A percentile compares a stretch with the other conserved stretches of the same genome.
These are phyloP conservation scores for Camelina neglecta DNA, from an alignment of 345 rosid genomes.

Conservation along the genomic window DNA sequence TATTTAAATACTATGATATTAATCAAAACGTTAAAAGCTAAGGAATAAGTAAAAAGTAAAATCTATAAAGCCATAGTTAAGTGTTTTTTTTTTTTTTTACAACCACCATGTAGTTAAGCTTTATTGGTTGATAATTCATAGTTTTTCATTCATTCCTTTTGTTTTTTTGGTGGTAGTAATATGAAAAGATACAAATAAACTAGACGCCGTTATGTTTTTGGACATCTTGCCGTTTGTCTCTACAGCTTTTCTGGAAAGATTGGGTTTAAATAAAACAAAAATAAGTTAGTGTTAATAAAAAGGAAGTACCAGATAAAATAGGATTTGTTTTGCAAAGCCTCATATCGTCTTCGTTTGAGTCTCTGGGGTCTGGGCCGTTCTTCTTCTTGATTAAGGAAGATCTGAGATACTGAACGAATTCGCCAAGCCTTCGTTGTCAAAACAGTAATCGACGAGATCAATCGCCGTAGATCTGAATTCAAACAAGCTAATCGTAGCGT, in stretches of 20 bases:
- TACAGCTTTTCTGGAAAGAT: too few species aligned
- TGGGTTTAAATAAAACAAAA: neutral
- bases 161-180: too few species aligned
- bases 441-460: neutral
- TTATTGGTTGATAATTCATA: too few species aligned
- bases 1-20: too few species aligned
- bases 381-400: slow-evolving; percentile 29
- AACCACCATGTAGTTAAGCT: too few species aligned
- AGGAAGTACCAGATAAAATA: neutral
- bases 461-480: slow-evolving; percentile 41
- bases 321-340: neutral
- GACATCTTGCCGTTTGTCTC: neutral
- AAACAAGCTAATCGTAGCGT: neutral
- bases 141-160: too few species aligned
- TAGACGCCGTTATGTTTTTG: neutral
- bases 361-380: too few species aligned
- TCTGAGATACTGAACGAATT: slow-evolving; percentile 27
- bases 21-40: too few species aligned
- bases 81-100: too few species aligned
- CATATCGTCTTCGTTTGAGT: neutral
- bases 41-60: too few species aligned
- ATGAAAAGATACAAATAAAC: too few species aligned
- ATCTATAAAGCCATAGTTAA: too few species aligned
- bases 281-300: neutral
- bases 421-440: slow-evolving; percentile 8